A percentile compares a stretch with the other conserved stretches of the same genome.
phyloP scores from a whole-genome alignment of 345 rosid species.

The Hirschfeldia incana region DNA sequence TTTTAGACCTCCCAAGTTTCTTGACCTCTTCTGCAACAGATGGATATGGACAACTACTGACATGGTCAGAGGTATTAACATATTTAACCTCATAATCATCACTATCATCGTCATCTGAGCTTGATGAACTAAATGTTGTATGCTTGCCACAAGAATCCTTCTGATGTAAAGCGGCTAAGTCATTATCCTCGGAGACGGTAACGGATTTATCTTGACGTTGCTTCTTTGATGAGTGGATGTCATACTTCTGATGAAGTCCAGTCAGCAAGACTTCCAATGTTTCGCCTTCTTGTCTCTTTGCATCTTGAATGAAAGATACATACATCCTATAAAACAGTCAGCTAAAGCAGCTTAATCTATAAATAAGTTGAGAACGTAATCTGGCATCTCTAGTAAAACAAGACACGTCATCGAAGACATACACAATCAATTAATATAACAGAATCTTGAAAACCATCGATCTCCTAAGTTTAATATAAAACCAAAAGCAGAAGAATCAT shows the following conservation, averaged over 20 bases:
- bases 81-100: constrained; percentile 37
- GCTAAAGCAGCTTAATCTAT: constrained; percentile 13
- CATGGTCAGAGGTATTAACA: constrained; percentile 43
- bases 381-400: too few relatives aligned
- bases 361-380: constrained; percentile 1
- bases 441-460: background rate
- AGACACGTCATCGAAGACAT: background rate
- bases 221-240: constrained; percentile 45
- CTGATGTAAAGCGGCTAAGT: constrained; percentile 52
- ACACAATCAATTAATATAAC: background rate
- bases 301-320: constrained; percentile 58
- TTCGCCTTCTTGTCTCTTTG: constrained; percentile 53
- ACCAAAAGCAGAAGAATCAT: constrained; percentile 14
- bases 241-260: constrained; percentile 45
- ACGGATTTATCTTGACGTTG: constrained; percentile 49
- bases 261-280: constrained; percentile 43
- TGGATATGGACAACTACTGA: constrained; percentile 84
- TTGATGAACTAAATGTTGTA: constrained; percentile 56
- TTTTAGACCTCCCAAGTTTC: constrained; percentile 59
- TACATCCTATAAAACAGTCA: constrained; percentile 58
- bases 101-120: constrained; percentile 66
- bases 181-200: constrained; percentile 57
- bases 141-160: constrained; percentile 66
- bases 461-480: too few relatives aligned
- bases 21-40: constrained; percentile 76